A percentile compares a stretch with the other conserved stretches of the same genome.
Conservation (phyloP, 139 green algal species). For the Asterochloris erici region DNA sequence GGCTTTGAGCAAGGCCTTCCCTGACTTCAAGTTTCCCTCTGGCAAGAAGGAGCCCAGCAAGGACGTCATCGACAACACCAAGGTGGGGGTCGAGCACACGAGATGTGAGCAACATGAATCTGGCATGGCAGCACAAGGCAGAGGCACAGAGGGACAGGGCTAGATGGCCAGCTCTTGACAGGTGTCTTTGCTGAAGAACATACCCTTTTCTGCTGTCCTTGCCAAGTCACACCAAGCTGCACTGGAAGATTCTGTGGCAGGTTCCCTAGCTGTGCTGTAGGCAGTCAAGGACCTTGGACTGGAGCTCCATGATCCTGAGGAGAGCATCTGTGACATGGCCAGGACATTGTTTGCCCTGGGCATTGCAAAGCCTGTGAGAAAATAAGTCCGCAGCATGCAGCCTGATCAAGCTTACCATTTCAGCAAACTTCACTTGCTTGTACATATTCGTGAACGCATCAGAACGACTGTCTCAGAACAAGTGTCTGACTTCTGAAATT, state of each 20-base stretch:
- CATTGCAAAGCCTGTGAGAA: constrained; percentile 21
- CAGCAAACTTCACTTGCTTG: no score
- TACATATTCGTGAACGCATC: no score
- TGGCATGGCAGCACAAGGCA: neutral
- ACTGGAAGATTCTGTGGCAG: neutral
- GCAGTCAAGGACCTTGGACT: constrained; percentile 41
- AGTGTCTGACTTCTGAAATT: no score
- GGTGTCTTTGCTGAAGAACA: neutral
- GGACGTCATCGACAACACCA: constrained; percentile 28
- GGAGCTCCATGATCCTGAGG: constrained; percentile 24
- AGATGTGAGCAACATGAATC: neutral
- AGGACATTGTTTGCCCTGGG: constrained; percentile 25
- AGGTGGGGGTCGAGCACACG: constrained; percentile 8
- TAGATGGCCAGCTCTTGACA: neutral
- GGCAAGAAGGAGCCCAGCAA: constrained; percentile 12
- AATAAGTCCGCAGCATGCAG: neutral
- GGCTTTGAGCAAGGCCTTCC: constrained; percentile 36
- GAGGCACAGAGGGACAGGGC: neutral
- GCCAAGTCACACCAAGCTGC: neutral
- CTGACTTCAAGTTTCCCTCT: constrained; percentile 22
- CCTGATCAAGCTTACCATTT: no score
- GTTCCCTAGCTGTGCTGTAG: neutral
- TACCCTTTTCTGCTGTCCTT: neutral
- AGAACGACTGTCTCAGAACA: no score
- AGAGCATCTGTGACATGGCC: constrained; percentile 49